Base-by-base conservation (phyloP, 768 basidiomycete species). In the Termitomyces sp. region DNA sequence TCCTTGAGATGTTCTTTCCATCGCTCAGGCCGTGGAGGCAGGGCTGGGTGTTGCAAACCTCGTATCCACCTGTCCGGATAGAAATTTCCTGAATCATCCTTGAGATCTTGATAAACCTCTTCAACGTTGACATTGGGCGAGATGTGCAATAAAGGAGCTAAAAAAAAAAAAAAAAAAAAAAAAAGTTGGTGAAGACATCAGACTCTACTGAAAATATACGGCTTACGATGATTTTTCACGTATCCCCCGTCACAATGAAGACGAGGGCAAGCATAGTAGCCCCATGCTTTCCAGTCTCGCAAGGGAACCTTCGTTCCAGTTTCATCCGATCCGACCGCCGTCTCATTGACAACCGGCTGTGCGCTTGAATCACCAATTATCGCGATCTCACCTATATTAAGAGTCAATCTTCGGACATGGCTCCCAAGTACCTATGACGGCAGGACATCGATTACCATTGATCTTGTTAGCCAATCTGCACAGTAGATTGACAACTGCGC, bases 281-380 rank as follows among this genome's bases (percentile, higher is more conserved):
- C 82, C 64, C 78, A 83, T 39, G 76, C 75, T 60, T 80, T 79
- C 80, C 81, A 85, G 39, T 80, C 81, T 19, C 50, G 27, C 25
- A 54, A 19, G 34, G 52, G 47, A 57, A 54, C 34, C 39, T 53
- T 48, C 1, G 40, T 48, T 23, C 9, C 19, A 23, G 3, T 5
- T 44, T 45, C 12, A 9, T 16, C 53, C 27, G 48, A n/a, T 28
- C 3, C 27, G 16, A 2, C 21, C n/a, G 17, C 23, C 32, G 7
- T 34, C 10, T 40, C 32, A 32, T 34, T 30, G 46, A 28, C 46
- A 10, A 19, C 21, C 16, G 23, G 32, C 35, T 30, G 30, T 19
- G 34, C n/a, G 3, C 19, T 21, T 8, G 8, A n/a, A 16, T 25
- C 17, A 16, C 21, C 3, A 5, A 5, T 17, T 28, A 23, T 25